phyloP scores from a whole-genome alignment of 108 stramenopile species.

The Cyclotella choctawhatcheeana region DNA sequence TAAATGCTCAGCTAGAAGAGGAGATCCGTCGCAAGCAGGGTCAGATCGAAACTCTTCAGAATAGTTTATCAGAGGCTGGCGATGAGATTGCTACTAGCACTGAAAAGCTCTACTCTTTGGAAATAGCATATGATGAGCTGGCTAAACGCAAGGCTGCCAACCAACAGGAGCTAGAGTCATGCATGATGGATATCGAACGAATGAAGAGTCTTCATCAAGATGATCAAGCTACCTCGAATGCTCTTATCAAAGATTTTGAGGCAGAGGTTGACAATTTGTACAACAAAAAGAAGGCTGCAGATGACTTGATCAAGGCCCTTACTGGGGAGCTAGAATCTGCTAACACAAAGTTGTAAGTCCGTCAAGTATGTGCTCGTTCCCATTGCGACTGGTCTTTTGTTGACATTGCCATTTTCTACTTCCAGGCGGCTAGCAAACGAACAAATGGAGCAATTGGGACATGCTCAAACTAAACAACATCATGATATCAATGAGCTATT shows the following conservation, averaged over 20 bases:
- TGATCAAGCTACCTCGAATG: conserved; percentile 13
- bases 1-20: conserved; percentile 12
- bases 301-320: conserved; percentile 1
- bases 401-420: background rate
- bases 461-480: conserved; percentile 3
- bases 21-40: conserved; percentile 24
- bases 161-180: conserved; percentile 25
- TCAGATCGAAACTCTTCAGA: conserved; percentile 22
- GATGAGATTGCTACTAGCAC: conserved; percentile 10
- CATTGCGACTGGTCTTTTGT: background rate
- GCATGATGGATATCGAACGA: conserved; percentile 33
- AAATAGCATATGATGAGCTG: conserved; percentile 17
- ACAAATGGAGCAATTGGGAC: conserved; percentile 1
- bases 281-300: conserved; percentile 2
- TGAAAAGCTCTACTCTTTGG: conserved; percentile 21
- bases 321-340: conserved; percentile 5
- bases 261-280: conserved; percentile 8
- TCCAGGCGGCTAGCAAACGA: conserved; percentile 4
- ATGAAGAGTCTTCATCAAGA: conserved; percentile 34
- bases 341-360: conserved; percentile 33
- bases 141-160: background rate
- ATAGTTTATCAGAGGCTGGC: conserved; percentile 4
- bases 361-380: background rate
- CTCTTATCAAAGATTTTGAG: conserved; percentile 21
- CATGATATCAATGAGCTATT: conserved; percentile 24